phyloP scores from a whole-genome alignment of 768 basidiomycete species.

The Megacollybia marginata region DNA sequence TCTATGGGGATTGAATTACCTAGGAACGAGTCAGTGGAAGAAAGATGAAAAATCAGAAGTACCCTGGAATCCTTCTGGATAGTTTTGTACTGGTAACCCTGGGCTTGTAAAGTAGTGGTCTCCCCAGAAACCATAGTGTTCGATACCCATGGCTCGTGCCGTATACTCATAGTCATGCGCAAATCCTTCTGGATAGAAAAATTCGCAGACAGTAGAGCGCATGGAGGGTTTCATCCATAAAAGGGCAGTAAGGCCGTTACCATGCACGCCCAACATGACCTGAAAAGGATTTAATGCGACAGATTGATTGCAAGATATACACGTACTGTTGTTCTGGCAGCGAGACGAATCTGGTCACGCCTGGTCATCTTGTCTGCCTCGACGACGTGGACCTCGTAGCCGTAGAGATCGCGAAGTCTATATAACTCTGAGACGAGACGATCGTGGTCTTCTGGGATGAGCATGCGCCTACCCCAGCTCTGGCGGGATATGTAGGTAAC shows the following conservation, averaged over 20 bases:
- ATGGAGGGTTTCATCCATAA: slow-evolving; percentile 89
- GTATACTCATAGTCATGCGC: slow-evolving; percentile 83
- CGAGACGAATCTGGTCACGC: slow-evolving; percentile 72
- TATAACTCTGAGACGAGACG: slow-evolving; percentile 68
- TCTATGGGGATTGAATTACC: slow-evolving; percentile 81
- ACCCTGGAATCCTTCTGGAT: slow-evolving; percentile 85
- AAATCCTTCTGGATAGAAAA: slow-evolving; percentile 81
- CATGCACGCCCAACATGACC: slow-evolving; percentile 95
- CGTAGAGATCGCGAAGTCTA: slow-evolving; percentile 59
- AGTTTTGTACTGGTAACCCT: slow-evolving; percentile 55
- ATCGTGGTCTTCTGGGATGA: slow-evolving; percentile 71
- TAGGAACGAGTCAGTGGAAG: slow-evolving; percentile 14
- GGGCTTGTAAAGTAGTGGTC: slow-evolving; percentile 73
- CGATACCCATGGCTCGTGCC: slow-evolving; percentile 75
- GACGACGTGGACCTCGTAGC: slow-evolving; percentile 85
- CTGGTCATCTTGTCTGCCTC: slow-evolving; percentile 76
- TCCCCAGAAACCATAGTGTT: slow-evolving; percentile 82
- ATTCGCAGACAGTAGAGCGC: slow-evolving; percentile 84
- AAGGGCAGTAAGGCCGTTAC: slow-evolving; percentile 83
- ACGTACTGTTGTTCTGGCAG: slow-evolving; percentile 79
- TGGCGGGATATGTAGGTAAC: slow-evolving; percentile 93
- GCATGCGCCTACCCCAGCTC: slow-evolving; percentile 80
- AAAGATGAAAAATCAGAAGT: neutral
- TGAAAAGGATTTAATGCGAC: slow-evolving; percentile 18
- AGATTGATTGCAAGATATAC: neutral